Percentiles rank a stretch among this genome's conserved stretches.
Evolutionary conservation across 2,329 filamentous ascomycete species (phyloP).

Genomic region (Plenodomus lindquistii): DNA sequence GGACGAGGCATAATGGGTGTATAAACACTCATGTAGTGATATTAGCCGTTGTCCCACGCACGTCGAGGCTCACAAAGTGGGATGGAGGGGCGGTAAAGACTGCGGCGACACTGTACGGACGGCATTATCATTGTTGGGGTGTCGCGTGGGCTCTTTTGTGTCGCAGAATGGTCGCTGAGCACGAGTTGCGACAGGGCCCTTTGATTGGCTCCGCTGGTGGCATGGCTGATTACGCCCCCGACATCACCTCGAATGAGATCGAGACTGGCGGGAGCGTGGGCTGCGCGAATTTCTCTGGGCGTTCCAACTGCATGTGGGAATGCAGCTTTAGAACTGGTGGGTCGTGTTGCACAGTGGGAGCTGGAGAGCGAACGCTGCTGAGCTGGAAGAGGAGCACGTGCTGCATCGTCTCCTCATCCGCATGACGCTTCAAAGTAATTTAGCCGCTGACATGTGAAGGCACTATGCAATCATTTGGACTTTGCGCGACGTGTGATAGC

Average conservation of each 20-base stretch:
- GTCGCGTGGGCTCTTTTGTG: slow-evolving; percentile 36
- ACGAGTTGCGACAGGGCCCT: slow-evolving; percentile 15
- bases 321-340: slow-evolving; percentile 19
- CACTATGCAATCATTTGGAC: not conserved
- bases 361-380: slow-evolving; percentile 7
- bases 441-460: not conserved
- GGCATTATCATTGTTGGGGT: slow-evolving; percentile 27
- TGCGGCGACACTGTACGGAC: slow-evolving; percentile 10
- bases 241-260: slow-evolving; percentile 32
- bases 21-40: slow-evolving; percentile 19
- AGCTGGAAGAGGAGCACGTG: slow-evolving; percentile 17
- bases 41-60: slow-evolving; percentile 11
- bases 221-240: slow-evolving; percentile 6
- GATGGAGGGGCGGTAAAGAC: slow-evolving; percentile 14
- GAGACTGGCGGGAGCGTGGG: slow-evolving; percentile 28
- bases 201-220: slow-evolving; percentile 22
- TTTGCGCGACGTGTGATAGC: too few relatives aligned
- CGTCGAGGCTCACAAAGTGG: slow-evolving; percentile 3
- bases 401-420: slow-evolving; percentile 5
- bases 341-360: slow-evolving; percentile 1
- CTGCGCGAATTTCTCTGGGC: slow-evolving; percentile 16
- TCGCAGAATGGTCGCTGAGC: slow-evolving; percentile 24
- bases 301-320: slow-evolving; percentile 9
- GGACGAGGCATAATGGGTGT: slow-evolving; percentile 64
- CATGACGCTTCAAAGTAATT: not conserved